These are phyloP conservation scores for Neonectria magnoliae DNA, from an alignment of 2,329 filamentous ascomycete species.

Conservation along the genomic window DNA sequence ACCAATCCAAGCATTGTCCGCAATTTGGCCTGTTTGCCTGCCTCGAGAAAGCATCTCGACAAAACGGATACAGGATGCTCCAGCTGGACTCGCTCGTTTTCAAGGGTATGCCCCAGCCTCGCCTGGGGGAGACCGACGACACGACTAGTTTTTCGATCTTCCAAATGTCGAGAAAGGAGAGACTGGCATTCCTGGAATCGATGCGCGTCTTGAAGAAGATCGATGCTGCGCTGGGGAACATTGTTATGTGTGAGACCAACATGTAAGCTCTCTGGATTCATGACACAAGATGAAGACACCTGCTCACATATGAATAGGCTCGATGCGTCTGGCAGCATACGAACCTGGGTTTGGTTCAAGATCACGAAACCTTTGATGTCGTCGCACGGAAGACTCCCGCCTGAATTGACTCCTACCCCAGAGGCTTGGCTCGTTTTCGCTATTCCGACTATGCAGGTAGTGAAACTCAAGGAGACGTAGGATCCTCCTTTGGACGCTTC, in stretches of 20 bases:
- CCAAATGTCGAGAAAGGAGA: background rate
- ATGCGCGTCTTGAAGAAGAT: background rate
- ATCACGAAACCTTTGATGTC: conserved; percentile 12
- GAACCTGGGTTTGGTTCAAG: conserved; percentile 23
- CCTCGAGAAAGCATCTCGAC: conserved; percentile 30
- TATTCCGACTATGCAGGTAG: conserved; percentile 7
- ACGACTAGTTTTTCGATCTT: background rate
- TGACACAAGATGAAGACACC: background rate
- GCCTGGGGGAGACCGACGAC: background rate
- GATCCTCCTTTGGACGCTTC: conserved; percentile 3
- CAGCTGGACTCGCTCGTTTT: conserved; percentile 37
- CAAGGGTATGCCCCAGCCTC: conserved; percentile 7
- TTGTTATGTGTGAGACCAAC: conserved; percentile 15
- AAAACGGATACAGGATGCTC: conserved; percentile 37
- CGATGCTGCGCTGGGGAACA: conserved; percentile 4
- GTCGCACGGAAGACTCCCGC: background rate
- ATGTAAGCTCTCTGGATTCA: background rate
- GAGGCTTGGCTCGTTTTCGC: conserved; percentile 11
- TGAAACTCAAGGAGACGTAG: conserved; percentile 17
- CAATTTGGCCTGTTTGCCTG: conserved; percentile 17
- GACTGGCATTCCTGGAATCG: background rate
- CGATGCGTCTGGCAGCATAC: background rate
- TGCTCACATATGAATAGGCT: conserved; percentile 4
- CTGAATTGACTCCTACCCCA: conserved; percentile 14
- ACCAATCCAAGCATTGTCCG: background rate